phyloP scores from a whole-genome alignment of 352 stramenopile species.

The Phytophthora meadii region DNA sequence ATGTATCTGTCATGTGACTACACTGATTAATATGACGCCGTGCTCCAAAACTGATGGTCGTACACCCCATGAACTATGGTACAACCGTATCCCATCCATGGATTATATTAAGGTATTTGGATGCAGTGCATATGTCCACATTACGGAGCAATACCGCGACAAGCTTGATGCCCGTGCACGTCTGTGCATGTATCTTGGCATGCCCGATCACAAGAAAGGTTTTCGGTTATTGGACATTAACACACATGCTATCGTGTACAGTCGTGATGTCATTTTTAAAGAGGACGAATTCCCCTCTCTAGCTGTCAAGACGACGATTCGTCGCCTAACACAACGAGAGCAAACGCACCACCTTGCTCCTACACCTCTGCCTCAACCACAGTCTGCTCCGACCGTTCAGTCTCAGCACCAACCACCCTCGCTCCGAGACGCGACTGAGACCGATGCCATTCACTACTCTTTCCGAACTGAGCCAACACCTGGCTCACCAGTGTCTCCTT shows the following conservation, averaged over 20 bases:
- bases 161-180: constrained; percentile 3
- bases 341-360: neutral
- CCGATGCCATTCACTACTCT: no score
- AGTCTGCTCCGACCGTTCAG: no score
- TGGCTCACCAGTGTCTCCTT: no score
- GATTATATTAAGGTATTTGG: constrained; percentile 10
- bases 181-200: constrained; percentile 11
- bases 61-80: neutral
- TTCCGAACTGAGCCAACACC: no score
- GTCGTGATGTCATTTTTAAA: no score
- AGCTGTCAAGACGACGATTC: neutral
- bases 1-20: neutral
- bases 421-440: no score
- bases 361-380: no score
- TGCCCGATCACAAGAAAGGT: neutral
- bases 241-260: constrained; percentile 8
- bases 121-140: neutral
- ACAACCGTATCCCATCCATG: neutral
- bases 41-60: no score
- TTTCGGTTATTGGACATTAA: constrained; percentile 1
- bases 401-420: no score
- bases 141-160: neutral
- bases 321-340: no score
- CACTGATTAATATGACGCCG: neutral
- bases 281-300: constrained; percentile 4